Base-by-base conservation (phyloP, 257 asterid genomes). In the Forsythia viridissima region DNA sequence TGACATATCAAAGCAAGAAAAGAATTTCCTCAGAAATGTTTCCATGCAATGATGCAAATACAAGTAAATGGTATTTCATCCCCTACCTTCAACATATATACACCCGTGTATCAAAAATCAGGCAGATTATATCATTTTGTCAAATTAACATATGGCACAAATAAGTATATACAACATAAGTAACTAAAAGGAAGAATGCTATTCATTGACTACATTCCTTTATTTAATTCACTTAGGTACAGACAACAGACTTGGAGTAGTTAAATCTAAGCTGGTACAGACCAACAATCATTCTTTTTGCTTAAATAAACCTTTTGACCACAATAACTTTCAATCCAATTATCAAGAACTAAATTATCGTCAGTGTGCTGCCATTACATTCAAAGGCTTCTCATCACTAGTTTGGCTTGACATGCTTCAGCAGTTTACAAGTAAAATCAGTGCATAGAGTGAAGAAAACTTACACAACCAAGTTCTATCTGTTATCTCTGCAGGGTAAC, bases 401-500 rank as follows among this genome's bases (percentile, higher is more conserved):
- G 46, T 71, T 34, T 36, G 11, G 37, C 70, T 72, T 59, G 16
- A 57, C 16, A 52, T 18, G 40, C 40, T 46, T 74, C 43, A 42
- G 52, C 34, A 30, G 70, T 69, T 10, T 51, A 39, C 30, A 5
- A 24, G 6, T 61, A 44, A 65, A 34, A 41, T 48, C 69, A 74
- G 74, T 48, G 70, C 39, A 59, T 36, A 43, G 51, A 75, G 48
- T 42, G 59, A 76, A 30, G 65, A 44, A 74, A 73, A 73, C 52
- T 73, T 48, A 42, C 76, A 8, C 65, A 71, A 16, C 77, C 80
- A 43, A 41, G 55, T 24, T 79, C 41, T 59, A 18, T 57, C 71
- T 42, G 76, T 83, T 24, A 82, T 81, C 85, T 76, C 78, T 44
- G 80, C 61, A 43, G 77, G 36, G 81, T 79, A 72, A 74, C 87